These are phyloP conservation scores for Scedosporium minutisporum DNA, from an alignment of 2,329 filamentous ascomycete species.

Conservation along the genomic window DNA sequence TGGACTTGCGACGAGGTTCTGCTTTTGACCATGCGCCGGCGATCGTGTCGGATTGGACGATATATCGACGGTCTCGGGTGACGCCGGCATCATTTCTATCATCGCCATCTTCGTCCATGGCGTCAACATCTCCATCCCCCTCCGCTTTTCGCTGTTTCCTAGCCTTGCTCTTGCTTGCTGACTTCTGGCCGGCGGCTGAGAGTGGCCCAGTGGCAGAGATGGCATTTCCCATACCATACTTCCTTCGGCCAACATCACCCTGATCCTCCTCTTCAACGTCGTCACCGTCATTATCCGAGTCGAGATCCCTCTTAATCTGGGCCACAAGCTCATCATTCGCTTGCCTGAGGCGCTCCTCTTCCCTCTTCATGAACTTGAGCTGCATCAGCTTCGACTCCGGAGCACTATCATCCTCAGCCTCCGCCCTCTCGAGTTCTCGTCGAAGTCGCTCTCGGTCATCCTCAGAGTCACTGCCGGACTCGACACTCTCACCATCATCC, in stretches of 20 bases:
- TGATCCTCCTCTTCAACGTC: constrained; percentile 40
- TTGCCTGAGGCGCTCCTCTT: constrained; percentile 67
- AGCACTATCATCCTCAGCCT: constrained; percentile 33
- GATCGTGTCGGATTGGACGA: constrained; percentile 7
- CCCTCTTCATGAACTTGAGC: constrained; percentile 92
- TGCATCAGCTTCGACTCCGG: constrained; percentile 60
- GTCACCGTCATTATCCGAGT: constrained; percentile 45
- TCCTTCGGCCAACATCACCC: constrained; percentile 57
- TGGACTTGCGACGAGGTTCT: constrained; percentile 6
- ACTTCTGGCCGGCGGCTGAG: neutral
- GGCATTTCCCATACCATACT: constrained; percentile 29
- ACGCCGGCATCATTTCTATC: constrained; percentile 20
- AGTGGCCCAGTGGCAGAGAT: neutral
- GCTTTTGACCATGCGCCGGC: constrained; percentile 8
- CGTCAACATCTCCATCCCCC: neutral
- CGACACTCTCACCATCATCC: constrained; percentile 47
- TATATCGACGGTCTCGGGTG: constrained; percentile 14
- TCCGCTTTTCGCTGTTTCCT: constrained; percentile 24
- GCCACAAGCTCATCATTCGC: constrained; percentile 70
- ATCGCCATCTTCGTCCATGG: constrained; percentile 6
- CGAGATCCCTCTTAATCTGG: constrained; percentile 62
- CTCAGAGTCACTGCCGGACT: constrained; percentile 32
- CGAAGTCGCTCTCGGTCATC: constrained; percentile 35
- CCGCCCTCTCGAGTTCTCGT: constrained; percentile 33
- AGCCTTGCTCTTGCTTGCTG: constrained; percentile 25